Evolutionary conservation across 2,329 filamentous ascomycete genomes (phyloP).

Genomic region (Ceratocystis destructans): DNA sequence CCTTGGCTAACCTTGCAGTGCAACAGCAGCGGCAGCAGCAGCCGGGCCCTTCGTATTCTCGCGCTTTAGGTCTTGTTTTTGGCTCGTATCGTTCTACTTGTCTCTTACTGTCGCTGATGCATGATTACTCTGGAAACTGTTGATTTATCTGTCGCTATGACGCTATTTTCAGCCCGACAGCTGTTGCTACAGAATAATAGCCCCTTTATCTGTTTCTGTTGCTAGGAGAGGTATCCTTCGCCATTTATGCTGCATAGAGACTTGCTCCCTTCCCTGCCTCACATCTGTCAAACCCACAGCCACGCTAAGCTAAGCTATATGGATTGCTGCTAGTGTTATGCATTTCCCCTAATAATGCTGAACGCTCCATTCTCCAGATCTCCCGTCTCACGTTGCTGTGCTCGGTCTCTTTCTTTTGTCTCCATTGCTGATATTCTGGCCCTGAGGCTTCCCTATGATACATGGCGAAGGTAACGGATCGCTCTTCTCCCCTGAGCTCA

Average conservation of each 20-base stretch:
- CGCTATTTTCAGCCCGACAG: too few relatives aligned
- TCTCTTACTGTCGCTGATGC: too few relatives aligned
- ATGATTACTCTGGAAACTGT: too few relatives aligned
- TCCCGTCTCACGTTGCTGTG: not conserved
- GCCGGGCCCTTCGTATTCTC: too few relatives aligned
- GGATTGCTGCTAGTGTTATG: not conserved
- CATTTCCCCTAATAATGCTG: not conserved
- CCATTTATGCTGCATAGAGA: too few relatives aligned
- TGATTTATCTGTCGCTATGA: too few relatives aligned
- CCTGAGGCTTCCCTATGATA: not conserved
- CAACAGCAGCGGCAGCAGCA: too few relatives aligned
- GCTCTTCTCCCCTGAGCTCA: not conserved
- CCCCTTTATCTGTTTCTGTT: not conserved
- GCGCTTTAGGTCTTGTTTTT: too few relatives aligned
- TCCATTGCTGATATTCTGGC: not conserved
- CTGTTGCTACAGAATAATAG: too few relatives aligned
- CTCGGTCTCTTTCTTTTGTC: not conserved
- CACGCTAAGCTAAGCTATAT: not conserved
- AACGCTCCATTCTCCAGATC: not conserved
- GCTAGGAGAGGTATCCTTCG: too few relatives aligned
- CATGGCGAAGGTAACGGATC: not conserved
- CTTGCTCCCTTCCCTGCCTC: not conserved
- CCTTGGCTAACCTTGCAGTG: not conserved
- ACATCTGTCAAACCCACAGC: not conserved
- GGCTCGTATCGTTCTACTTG: too few relatives aligned